Evolutionary conservation across 2,329 filamentous ascomycete genomes (phyloP).

Genomic region (Talaromyces sp.): DNA sequence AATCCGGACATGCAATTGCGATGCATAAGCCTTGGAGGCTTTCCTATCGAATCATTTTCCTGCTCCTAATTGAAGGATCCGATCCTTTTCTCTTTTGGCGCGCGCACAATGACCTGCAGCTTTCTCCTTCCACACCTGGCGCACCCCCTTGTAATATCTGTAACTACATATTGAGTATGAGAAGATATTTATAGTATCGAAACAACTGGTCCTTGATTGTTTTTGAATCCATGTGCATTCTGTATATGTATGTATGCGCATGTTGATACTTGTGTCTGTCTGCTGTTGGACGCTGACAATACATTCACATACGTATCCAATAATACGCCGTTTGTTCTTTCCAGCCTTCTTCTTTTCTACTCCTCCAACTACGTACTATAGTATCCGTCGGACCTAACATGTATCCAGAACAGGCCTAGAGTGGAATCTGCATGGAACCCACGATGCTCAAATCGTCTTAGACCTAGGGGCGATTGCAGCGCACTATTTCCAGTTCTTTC

Average conservation of each 20-base stretch:
- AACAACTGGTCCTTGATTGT: slow-evolving; percentile 4
- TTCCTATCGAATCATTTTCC: slow-evolving; percentile 7
- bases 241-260: background rate
- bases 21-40: background rate
- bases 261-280: background rate
- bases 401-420: slow-evolving; percentile 8
- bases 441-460: slow-evolving; percentile 11
- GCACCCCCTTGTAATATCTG: background rate
- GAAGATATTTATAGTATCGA: slow-evolving; percentile 15
- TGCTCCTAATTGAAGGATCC: background rate
- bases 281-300: background rate
- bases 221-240: background rate
- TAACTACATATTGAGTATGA: background rate
- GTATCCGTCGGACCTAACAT: background rate
- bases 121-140: background rate
- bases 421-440: slow-evolving; percentile 20
- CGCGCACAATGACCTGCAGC: slow-evolving; percentile 2
- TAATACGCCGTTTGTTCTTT: slow-evolving; percentile 1
- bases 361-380: background rate
- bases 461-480: background rate
- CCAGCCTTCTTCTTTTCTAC: background rate
- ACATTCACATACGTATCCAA: background rate
- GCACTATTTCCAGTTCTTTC: background rate
- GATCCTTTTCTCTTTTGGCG: slow-evolving; percentile 1
- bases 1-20: background rate